A percentile compares a stretch with the other conserved stretches of the same genome.
These are phyloP conservation scores for Paraconiothyrium brasiliense DNA, from an alignment of 2,329 filamentous ascomycete species.

Conservation along the genomic window DNA sequence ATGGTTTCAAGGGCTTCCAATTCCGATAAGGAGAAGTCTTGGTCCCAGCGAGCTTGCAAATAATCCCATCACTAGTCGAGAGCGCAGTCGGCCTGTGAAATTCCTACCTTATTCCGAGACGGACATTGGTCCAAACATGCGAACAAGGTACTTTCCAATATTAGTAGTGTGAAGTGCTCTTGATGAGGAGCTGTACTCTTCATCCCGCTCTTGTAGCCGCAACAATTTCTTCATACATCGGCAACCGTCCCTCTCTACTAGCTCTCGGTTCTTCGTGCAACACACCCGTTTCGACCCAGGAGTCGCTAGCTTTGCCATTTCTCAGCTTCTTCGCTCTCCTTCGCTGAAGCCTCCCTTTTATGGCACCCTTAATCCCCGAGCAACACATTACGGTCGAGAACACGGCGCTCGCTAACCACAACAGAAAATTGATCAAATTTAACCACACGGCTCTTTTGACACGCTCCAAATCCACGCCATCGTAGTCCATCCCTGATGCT, in stretches of 20 bases:
- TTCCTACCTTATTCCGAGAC: too few species aligned
- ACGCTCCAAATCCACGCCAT: slow-evolving; percentile 21
- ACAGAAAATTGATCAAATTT: slow-evolving; percentile 32
- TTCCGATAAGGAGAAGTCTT: not conserved
- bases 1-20: slow-evolving; percentile 1
- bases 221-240: slow-evolving; percentile 15
- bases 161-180: not conserved
- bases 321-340: slow-evolving; percentile 18
- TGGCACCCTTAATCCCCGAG: slow-evolving; percentile 28
- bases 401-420: slow-evolving; percentile 34
- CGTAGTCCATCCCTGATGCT: slow-evolving; percentile 18
- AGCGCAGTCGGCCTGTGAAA: too few species aligned
- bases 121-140: not conserved
- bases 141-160: not conserved
- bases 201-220: not conserved
- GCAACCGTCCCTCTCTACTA: not conserved
- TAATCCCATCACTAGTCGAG: too few species aligned
- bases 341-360: slow-evolving; percentile 26
- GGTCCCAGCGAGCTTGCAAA: not conserved
- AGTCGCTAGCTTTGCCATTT: slow-evolving; percentile 2
- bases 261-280: not conserved
- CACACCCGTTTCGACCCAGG: slow-evolving; percentile 17
- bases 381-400: slow-evolving; percentile 40
- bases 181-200: not conserved
- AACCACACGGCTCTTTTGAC: slow-evolving; percentile 36